Base-by-base conservation (phyloP, 1,284 basidiomycete species). In the Pisolithus thermaeus region DNA sequence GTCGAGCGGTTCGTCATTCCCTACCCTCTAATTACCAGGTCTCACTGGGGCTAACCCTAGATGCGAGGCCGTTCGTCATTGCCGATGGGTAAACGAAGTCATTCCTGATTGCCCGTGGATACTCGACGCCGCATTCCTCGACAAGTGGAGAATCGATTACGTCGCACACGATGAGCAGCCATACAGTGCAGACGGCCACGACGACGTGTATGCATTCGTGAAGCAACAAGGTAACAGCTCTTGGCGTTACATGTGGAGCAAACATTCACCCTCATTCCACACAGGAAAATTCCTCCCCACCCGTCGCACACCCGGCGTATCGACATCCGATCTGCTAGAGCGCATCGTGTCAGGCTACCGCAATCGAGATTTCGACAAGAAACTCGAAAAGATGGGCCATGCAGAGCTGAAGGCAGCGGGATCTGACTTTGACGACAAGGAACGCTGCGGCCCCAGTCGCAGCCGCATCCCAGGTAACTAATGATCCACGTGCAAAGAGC, bases 21-120 rank as follows among this genome's bases (percentile, higher is more conserved):
- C 55, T 65, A 51, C 50, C 63, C 27, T 20, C 37, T 30, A 16
- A 4, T n/a, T 12, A 11, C 20, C 8, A 5, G 25, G 18, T 20
- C n/a, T 18, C 44, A 32, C 23, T 8, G 12, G 30, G 8, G 4
- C 16, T 22, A 35, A 25, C 46, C 18, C 35, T 49, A 81, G 81
- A 54, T 83, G 90, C 63, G 95, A 97, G 71, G 84, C 88, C 9
- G 90, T 90, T 9, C 78, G 91, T 28, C 93, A 98, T 67, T 97
- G 96, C 68, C 83, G 92, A 51, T 99, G 96, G 96, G 94, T 95
- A 0, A 95, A 99, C 69, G 90, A 98, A 69, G 87, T 99, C 46
- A 75, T 97, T 18, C 82, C 92, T n/a, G 91, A 95, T 49, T 92
- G 90, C 3, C 96, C 97, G 1, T 98, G 96, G 97, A 77, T 92